A percentile compares a stretch with the other conserved stretches of the same genome.
Conservation (phyloP, 495 filamentous ascomycete genomes). For the Tetracladium setigerum region DNA sequence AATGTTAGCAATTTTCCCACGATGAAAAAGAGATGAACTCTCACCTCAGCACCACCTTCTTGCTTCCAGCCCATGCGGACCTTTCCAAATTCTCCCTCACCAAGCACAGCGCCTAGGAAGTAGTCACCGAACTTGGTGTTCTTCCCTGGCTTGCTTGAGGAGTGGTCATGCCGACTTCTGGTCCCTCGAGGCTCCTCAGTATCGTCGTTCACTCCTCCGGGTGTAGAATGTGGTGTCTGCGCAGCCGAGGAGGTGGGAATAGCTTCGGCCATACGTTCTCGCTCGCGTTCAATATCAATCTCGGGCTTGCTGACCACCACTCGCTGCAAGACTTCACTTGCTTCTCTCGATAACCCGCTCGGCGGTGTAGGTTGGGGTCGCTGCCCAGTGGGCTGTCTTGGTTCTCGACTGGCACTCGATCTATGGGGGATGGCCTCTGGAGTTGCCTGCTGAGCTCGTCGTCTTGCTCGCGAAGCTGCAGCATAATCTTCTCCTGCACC, state of each 20-base stretch:
- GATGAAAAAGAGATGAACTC: slow-evolving; percentile 7
- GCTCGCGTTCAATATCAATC: slow-evolving; percentile 70
- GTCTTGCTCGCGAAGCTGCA: slow-evolving; percentile 37
- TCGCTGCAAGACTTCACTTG: slow-evolving; percentile 60
- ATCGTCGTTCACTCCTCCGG: slow-evolving; percentile 38
- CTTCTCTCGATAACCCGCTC: slow-evolving; percentile 49
- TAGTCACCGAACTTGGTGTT: slow-evolving; percentile 91
- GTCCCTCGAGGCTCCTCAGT: slow-evolving; percentile 43
- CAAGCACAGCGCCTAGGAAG: slow-evolving; percentile 91
- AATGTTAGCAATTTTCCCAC: slow-evolving; percentile 9
- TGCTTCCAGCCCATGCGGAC: slow-evolving; percentile 99
- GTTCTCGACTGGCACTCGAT: slow-evolving; percentile 39
- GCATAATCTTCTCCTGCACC: slow-evolving; percentile 27
- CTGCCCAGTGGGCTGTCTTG: slow-evolving; percentile 38
- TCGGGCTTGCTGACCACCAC: slow-evolving; percentile 72
- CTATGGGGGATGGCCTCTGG: slow-evolving; percentile 32
- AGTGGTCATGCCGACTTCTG: slow-evolving; percentile 75
- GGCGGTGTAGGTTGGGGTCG: slow-evolving; percentile 19
- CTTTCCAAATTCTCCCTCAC: slow-evolving; percentile 97
- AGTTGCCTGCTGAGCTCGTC: slow-evolving; percentile 36
- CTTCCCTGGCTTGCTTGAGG: slow-evolving; percentile 47
- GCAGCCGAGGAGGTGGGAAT: slow-evolving; percentile 40
- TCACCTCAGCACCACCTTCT: slow-evolving; percentile 74
- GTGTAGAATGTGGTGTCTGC: slow-evolving; percentile 44
- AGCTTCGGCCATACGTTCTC: slow-evolving; percentile 59